phyloP scores from a whole-genome alignment of 306 rosid species.

The Hippophae tibetana region DNA sequence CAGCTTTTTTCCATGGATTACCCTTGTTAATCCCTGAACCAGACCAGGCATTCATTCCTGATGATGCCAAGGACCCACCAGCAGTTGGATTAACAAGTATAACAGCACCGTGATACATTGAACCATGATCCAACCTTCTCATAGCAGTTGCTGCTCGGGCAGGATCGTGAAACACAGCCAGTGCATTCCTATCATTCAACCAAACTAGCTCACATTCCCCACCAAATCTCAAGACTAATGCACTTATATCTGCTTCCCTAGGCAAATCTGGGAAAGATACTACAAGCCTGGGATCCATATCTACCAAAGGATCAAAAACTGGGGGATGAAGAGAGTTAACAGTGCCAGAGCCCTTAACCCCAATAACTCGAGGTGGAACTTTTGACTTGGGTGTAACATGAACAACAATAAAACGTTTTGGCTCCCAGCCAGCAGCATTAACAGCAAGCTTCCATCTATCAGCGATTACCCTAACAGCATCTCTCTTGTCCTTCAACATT shows the following conservation, averaged over 20 bases:
- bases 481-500: constrained; percentile 78
- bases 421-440: constrained; percentile 88
- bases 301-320: constrained; percentile 59
- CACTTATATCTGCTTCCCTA: constrained; percentile 79
- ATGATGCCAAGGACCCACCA: constrained; percentile 31
- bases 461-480: constrained; percentile 67
- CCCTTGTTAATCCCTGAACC: constrained; percentile 39
- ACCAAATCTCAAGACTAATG: constrained; percentile 81
- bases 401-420: constrained; percentile 65
- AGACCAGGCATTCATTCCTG: constrained; percentile 58
- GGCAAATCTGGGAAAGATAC: constrained; percentile 90
- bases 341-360: constrained; percentile 62
- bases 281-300: constrained; percentile 89
- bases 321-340: constrained; percentile 40
- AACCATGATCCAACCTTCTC: constrained; percentile 90
- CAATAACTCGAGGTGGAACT: constrained; percentile 63
- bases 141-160: constrained; percentile 92
- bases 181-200: constrained; percentile 90
- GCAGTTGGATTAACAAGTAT: constrained; percentile 22
- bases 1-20: constrained; percentile 71
- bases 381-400: constrained; percentile 75
- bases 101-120: constrained; percentile 73
- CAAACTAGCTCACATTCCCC: constrained; percentile 94
- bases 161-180: constrained; percentile 84
- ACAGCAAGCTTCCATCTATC: constrained; percentile 84